These are phyloP conservation scores for Aspergillus luchuensis DNA, from an alignment of 2,329 filamentous ascomycete species.

Conservation along the genomic window DNA sequence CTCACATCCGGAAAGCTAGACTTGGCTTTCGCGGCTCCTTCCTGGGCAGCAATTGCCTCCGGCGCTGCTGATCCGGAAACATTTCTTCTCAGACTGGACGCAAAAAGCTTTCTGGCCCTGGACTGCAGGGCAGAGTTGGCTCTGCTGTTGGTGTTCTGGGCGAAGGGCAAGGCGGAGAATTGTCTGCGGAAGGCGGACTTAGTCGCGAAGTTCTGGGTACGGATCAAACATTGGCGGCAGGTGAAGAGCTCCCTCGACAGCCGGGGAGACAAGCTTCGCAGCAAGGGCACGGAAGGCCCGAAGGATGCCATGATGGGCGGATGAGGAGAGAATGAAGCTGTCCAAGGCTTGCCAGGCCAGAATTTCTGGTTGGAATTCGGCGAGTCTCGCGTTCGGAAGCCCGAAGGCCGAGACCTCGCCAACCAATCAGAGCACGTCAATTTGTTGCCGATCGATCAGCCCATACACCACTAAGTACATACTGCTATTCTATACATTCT, in stretches of 20 bases:
- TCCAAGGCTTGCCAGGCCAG: slow-evolving; percentile 6
- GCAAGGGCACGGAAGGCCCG: slow-evolving; percentile 33
- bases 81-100: slow-evolving; percentile 26
- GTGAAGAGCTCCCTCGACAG: slow-evolving; percentile 44
- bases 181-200: slow-evolving; percentile 35
- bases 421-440: slow-evolving; percentile 24
- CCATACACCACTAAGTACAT: neutral
- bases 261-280: slow-evolving; percentile 39
- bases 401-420: slow-evolving; percentile 16
- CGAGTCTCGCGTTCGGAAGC: slow-evolving; percentile 12
- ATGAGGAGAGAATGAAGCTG: slow-evolving; percentile 5
- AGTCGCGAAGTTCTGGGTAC: slow-evolving; percentile 32
- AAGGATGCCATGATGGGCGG: slow-evolving; percentile 37
- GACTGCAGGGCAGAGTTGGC: slow-evolving; percentile 29
- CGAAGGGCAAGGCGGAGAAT: slow-evolving; percentile 32
- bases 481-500: neutral
- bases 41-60: slow-evolving; percentile 22
- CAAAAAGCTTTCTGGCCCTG: slow-evolving; percentile 33
- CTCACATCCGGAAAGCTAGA: slow-evolving; percentile 62
- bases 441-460: slow-evolving; percentile 17
- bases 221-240: slow-evolving; percentile 44
- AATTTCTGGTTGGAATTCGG: neutral
- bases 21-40: slow-evolving; percentile 31
- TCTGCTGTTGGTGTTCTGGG: slow-evolving; percentile 26
- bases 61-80: slow-evolving; percentile 24